Percentiles rank a stretch among this genome's conserved stretches.
phyloP scores from a whole-genome alignment of 208 protist genomes.

The Wallacemonas sp. region DNA sequence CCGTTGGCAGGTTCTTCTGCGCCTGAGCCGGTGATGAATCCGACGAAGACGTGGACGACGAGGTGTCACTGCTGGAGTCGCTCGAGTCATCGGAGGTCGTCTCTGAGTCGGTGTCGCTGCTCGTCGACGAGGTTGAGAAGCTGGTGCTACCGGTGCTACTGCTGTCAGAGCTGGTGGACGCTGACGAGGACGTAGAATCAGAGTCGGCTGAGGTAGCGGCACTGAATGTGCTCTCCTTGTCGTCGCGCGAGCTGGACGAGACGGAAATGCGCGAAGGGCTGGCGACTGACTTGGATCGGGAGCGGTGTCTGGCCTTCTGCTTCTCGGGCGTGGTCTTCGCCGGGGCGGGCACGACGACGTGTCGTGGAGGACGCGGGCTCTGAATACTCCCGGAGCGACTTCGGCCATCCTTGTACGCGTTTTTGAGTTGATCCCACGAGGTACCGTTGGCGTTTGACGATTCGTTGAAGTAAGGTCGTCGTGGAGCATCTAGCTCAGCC shows the following conservation, averaged over 20 bases:
- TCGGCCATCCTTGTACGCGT: not conserved
- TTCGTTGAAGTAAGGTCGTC: not conserved
- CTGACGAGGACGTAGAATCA: not conserved
- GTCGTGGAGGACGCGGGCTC: not conserved
- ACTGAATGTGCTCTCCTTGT: not conserved
- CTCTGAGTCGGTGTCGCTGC: not conserved
- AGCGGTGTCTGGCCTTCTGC: not conserved
- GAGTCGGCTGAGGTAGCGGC: not conserved
- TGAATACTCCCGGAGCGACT: not conserved
- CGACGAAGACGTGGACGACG: conserved; percentile 8
- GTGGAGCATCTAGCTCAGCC: not conserved
- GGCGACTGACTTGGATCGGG: not conserved
- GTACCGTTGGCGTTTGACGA: not conserved
- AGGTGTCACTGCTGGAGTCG: conserved; percentile 14
- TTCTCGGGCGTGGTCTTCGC: not conserved
- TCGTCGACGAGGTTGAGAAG: not conserved
- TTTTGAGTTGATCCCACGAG: not conserved
- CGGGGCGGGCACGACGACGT: not conserved
- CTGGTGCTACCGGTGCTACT: not conserved
- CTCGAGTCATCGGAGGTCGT: not conserved
- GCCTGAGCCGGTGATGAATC: not conserved
- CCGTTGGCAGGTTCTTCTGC: not conserved
- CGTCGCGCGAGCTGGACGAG: conserved; percentile 2
- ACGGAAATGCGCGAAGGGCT: not conserved
- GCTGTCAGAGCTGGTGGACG: not conserved